Percentiles rank a stretch among this genome's conserved stretches.
Conservation (phyloP, 768 basidiomycete genomes). For the Trichaptum fuscoviolaceum region DNA sequence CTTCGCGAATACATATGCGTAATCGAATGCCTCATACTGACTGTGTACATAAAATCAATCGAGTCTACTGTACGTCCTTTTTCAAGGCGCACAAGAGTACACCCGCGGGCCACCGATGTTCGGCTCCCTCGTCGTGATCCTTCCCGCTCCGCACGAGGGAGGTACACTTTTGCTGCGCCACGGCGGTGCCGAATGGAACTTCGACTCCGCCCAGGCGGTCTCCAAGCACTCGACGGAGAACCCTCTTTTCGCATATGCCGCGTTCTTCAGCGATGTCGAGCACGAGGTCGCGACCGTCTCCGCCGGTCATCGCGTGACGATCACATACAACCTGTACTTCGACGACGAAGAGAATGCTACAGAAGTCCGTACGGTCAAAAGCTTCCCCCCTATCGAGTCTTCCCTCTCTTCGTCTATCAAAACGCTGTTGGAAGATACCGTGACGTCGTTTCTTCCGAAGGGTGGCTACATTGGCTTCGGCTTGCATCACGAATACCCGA, state of each 20-base stretch:
- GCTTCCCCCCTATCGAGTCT: neutral
- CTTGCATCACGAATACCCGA: conserved; percentile 30
- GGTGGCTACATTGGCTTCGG: conserved; percentile 33
- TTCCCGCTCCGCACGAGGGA: conserved; percentile 42
- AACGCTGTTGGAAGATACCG: conserved; percentile 22
- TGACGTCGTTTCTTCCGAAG: conserved; percentile 23
- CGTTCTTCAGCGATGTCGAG: conserved; percentile 35
- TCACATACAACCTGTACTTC: conserved; percentile 39
- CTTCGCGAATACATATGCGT: too few relatives aligned
- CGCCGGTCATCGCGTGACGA: conserved; percentile 34
- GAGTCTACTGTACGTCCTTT: conserved; percentile 24
- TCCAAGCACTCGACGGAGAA: neutral
- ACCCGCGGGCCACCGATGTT: conserved; percentile 38
- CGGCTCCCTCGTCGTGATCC: conserved; percentile 46
- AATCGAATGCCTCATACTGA: too few relatives aligned
- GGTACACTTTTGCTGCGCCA: conserved; percentile 36
- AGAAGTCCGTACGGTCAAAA: neutral
- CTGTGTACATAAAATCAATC: too few relatives aligned
- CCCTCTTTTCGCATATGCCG: conserved; percentile 19
- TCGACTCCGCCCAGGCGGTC: conserved; percentile 31
- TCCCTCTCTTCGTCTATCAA: conserved; percentile 14
- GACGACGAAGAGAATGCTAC: conserved; percentile 7
- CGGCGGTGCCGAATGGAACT: conserved; percentile 27
- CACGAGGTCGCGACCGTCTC: conserved; percentile 34
- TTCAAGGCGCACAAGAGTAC: conserved; percentile 50